These are phyloP conservation scores for Globisporangium camurandrum DNA, from an alignment of 352 stramenopile genomes.

Conservation along the genomic window DNA sequence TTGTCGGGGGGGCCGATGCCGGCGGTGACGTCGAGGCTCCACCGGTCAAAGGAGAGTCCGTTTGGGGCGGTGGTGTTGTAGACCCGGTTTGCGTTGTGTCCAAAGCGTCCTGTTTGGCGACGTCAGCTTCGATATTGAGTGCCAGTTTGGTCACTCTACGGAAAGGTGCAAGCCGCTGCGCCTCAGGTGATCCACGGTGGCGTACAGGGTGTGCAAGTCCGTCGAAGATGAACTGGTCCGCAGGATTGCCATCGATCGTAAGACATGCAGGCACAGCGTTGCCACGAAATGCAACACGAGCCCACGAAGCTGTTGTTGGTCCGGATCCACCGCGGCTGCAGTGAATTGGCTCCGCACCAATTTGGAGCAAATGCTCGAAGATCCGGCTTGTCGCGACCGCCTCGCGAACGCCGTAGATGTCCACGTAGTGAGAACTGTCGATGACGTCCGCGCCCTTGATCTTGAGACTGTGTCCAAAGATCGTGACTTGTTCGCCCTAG, in stretches of 20 bases:
- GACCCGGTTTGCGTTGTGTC: too few relatives aligned
- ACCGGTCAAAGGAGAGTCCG: too few relatives aligned
- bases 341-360: neutral
- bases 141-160: neutral
- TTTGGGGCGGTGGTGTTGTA: neutral
- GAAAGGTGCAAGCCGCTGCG: too few relatives aligned
- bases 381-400: neutral
- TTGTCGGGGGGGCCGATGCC: too few relatives aligned
- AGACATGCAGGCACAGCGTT: neutral
- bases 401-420: neutral
- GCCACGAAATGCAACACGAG: neutral
- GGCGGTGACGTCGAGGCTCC: neutral
- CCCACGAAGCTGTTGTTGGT: neutral
- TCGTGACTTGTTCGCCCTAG: neutral
- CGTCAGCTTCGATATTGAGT: neutral
- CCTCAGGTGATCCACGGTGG: neutral
- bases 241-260: neutral
- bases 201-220: neutral
- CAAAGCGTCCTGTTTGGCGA: too few relatives aligned
- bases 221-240: constrained; percentile 2
- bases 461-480: neutral
- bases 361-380: neutral
- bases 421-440: neutral
- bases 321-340: neutral
- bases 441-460: neutral